Evolutionary conservation across 164 flowering plant species (phyloP).

Genomic region (grape (Vitis vinifera)): ASM3070453v1 NC_081818.1:28225001-28225500

Average conservation of each 20-base stretch:
- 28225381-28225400: slow-evolving; percentile 66
- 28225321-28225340: slow-evolving; percentile 34
- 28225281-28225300: slow-evolving; percentile 58
- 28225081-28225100: too few relatives aligned
- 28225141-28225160: too few relatives aligned
- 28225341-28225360: slow-evolving; percentile 48
- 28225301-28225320: slow-evolving; percentile 45
- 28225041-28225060: too few relatives aligned
- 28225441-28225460: slow-evolving; percentile 45
- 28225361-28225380: slow-evolving; percentile 38
- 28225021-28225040: slow-evolving; percentile 40
- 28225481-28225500: slow-evolving; percentile 24
- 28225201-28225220: too few relatives aligned
- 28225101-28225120: not conserved
- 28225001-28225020: slow-evolving; percentile 44
- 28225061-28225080: too few relatives aligned
- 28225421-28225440: slow-evolving; percentile 74
- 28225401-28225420: slow-evolving; percentile 64
- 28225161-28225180: too few relatives aligned
- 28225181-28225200: too few relatives aligned
- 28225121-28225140: too few relatives aligned
- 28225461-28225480: slow-evolving; percentile 25
- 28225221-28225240: too few relatives aligned
- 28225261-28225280: not conserved
- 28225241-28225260: not conserved